These are phyloP conservation scores for Ophiobolus disseminans DNA, from an alignment of 2,329 filamentous ascomycete genomes.

Conservation along the genomic window DNA sequence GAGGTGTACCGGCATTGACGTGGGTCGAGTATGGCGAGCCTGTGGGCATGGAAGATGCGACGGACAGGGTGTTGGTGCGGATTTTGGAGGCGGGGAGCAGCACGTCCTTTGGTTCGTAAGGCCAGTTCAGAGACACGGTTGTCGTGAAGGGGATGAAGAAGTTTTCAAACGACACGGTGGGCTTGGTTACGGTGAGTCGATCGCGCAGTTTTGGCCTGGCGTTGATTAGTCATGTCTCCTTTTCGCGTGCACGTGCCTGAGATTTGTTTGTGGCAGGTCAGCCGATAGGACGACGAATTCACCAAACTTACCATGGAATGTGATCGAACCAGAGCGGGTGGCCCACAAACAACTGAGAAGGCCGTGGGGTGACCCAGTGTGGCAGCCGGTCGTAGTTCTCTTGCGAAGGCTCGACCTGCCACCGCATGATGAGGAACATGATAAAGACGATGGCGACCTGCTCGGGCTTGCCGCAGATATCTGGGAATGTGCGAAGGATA, in stretches of 20 bases:
- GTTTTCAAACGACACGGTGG: slow-evolving; percentile 72
- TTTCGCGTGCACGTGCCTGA: not conserved
- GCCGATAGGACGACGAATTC: not conserved
- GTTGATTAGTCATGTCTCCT: slow-evolving; percentile 18
- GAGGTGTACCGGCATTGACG: slow-evolving; percentile 38
- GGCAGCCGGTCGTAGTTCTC: slow-evolving; percentile 83
- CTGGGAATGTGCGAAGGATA: slow-evolving; percentile 82
- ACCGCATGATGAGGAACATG: slow-evolving; percentile 85
- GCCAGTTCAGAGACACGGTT: slow-evolving; percentile 82
- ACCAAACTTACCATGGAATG: slow-evolving; percentile 66
- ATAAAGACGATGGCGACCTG: slow-evolving; percentile 81
- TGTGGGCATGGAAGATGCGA: slow-evolving; percentile 30
- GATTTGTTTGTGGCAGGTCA: not conserved
- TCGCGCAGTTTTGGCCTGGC: slow-evolving; percentile 73
- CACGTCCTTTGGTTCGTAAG: slow-evolving; percentile 75
- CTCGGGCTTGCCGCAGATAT: slow-evolving; percentile 79
- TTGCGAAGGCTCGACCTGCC: slow-evolving; percentile 79
- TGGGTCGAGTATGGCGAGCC: slow-evolving; percentile 41
- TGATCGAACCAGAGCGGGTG: slow-evolving; percentile 87
- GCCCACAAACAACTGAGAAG: slow-evolving; percentile 68
- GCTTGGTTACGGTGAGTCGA: slow-evolving; percentile 62
- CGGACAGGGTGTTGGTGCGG: slow-evolving; percentile 23
- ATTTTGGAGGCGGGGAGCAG: slow-evolving; percentile 60
- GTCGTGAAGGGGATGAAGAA: slow-evolving; percentile 85
- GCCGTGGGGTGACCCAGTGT: slow-evolving; percentile 71